Evolutionary conservation across 768 basidiomycete species (phyloP), one percentile per base, ranked within the genome.

Genomic region (Trametes sanguinea): DNA sequence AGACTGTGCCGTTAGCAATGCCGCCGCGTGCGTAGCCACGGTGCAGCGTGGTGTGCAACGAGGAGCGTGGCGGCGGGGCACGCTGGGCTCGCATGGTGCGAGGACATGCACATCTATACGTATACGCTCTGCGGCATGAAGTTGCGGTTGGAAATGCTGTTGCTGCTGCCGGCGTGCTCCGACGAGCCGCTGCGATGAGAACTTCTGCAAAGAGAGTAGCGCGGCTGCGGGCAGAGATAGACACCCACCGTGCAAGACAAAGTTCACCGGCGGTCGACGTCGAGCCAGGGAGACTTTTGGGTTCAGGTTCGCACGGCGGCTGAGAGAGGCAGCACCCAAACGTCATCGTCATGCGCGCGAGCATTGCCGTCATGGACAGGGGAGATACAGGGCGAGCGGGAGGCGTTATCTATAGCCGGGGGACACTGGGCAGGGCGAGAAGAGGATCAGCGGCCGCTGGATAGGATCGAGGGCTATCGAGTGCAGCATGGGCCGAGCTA

Each of bases 401-500:
- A 47, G 13, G 45, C 46, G 37, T 51, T 53, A 60, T 60, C 45
- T 39, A 53, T 47, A 48, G 53, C 53, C 60, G 54, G 43, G 50
- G 16, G 42, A 51, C 51, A 27, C 55, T 50, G 61, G 44, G 11
- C 61, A 57, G 55, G 61, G 55, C 55, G 61, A 62, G 61, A 62
- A 56, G 61, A 30, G 22, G 61, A 57, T 57, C 55, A 51, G 40
- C 61, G 55, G 47, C 61, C 48, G 60, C 53, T 51, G 17, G 46
- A 51, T 43, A 42, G 59, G 51, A 60, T 46, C 51, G 51, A 60
- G 51, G 47, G 60, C 53, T 61, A 61, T 61, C 61, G 50, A 56
- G 54, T 11, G 48, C 29, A 42, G 22, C 30, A 52, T 46, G 55
- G 61, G 17, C 5, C 42, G 60, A 22, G 46, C 60, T 48, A 54